These are phyloP conservation scores for Protomyces inouyei DNA, from an alignment of 1,139 yeast genomes.

Conservation along the genomic window DNA sequence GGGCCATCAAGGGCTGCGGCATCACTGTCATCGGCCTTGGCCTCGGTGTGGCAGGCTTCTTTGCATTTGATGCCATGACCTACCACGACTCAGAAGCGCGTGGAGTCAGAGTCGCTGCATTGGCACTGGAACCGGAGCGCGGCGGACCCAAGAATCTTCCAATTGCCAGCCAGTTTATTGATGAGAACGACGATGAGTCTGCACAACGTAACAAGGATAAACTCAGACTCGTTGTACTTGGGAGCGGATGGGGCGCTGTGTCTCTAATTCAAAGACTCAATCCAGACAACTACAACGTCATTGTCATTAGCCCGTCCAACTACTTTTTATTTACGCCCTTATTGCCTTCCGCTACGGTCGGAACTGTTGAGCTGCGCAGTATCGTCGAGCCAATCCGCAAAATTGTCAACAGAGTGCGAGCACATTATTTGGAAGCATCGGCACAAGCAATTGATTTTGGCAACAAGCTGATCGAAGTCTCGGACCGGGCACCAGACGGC, in stretches of 20 bases:
- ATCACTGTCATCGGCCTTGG: constrained; percentile 38
- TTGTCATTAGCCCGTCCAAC: constrained; percentile 88
- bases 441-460: constrained; percentile 76
- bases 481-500: constrained; percentile 53
- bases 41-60: constrained; percentile 39
- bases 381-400: constrained; percentile 61
- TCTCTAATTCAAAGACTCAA: constrained; percentile 72
- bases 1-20: constrained; percentile 11
- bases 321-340: constrained; percentile 86
- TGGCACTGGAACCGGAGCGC: constrained; percentile 50
- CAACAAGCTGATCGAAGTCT: constrained; percentile 53
- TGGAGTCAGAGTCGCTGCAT: constrained; percentile 45
- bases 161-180: constrained; percentile 50
- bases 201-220: constrained; percentile 52
- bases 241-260: constrained; percentile 89
- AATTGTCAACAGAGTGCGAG: constrained; percentile 68
- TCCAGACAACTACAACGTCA: constrained; percentile 78
- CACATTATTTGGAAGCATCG: constrained; percentile 82
- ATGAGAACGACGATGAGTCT: constrained; percentile 48
- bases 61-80: constrained; percentile 60
- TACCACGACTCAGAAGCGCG: constrained; percentile 42
- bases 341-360: constrained; percentile 90
- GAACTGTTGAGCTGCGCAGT: constrained; percentile 84
- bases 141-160: constrained; percentile 69
- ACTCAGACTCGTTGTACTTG: constrained; percentile 82